Base-by-base conservation (phyloP, 202 grass and related monocot species). In the Zizania palustris region DNA sequence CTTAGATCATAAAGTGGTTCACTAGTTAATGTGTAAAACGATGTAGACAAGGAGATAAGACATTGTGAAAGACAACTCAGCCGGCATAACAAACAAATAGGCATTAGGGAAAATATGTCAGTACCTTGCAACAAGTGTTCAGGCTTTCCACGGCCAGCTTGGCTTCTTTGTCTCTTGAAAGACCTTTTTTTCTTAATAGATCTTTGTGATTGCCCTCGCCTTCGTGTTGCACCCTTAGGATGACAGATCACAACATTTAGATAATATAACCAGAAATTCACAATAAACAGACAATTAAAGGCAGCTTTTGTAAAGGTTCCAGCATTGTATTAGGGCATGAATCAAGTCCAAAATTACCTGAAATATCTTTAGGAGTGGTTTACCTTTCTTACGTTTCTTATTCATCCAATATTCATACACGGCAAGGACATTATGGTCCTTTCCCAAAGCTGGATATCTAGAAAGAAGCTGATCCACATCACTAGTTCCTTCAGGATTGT, bases 121-220 rank as follows among this genome's bases (percentile, higher is more conserved):
- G 63, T 88, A 98, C 96, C 91, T 88, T 69, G 87, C 79, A 80
- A 67, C n/a, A 83, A 63, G 53, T 57, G 44, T 67, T 90, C 89
- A 64, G 86, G 73, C 48, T 94, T 97, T 53, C 59, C 51, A 65
- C 85, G 86, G 53, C 84, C 79, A 67, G 76, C 10, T 82, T 92
- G 88, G 63, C 77, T 90, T 67, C 83, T 88, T 67, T 88, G 89
- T 70, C 89, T 86, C 80, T 98, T 98, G 45, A 90, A 87, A 51
- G 91, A 92, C 85, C 91, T 92, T 65, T 77, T 98, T 77, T 88
- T 92, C 63, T 89, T 90, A 19, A 94, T 69, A 82, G 86, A 67
- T 58, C 83, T 98, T 45, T 88, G 88, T 54, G 73, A 56, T 56
- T 82, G 80, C 11, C 75, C 85, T 73, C 65, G 79, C 69, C 85